A percentile compares a stretch with the other conserved stretches of the same genome.
Conservation (phyloP, 495 filamentous ascomycete species). For the Penicillium bialowiezense region DNA sequence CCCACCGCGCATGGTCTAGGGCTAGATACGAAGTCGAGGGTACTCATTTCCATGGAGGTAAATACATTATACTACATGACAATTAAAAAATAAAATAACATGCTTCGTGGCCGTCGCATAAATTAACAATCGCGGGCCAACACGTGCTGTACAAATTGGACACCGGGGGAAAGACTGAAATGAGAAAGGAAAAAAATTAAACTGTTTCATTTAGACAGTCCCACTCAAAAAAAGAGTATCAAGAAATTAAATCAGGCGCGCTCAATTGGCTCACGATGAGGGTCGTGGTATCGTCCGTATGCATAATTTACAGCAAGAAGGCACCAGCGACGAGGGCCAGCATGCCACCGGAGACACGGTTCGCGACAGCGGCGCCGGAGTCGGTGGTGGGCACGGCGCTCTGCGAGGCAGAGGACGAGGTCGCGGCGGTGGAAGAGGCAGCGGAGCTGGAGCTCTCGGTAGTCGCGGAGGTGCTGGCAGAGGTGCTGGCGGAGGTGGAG, state of each 20-base stretch:
- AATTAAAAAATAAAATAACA: too few relatives aligned
- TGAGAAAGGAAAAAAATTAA: background rate
- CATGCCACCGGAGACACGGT: constrained; percentile 39
- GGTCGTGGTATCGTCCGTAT: background rate
- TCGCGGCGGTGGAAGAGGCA: constrained; percentile 19
- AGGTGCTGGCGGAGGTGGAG: constrained; percentile 31
- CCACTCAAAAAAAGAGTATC: background rate
- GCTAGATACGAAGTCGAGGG: too few relatives aligned
- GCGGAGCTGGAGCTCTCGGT: constrained; percentile 30
- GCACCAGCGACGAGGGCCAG: constrained; percentile 36
- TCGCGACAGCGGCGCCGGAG: constrained; percentile 22
- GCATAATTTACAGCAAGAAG: constrained; percentile 29
- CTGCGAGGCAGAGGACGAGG: constrained; percentile 10
- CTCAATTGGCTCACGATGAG: background rate
- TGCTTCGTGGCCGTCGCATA: too few relatives aligned
- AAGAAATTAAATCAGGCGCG: background rate
- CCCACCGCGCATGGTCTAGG: background rate
- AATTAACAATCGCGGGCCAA: background rate
- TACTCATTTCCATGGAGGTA: too few relatives aligned
- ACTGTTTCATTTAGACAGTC: constrained; percentile 1
- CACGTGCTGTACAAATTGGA: too few relatives aligned
- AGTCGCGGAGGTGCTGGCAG: constrained; percentile 30
- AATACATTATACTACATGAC: too few relatives aligned
- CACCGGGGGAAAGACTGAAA: too few relatives aligned
- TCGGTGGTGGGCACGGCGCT: constrained; percentile 26